These are phyloP conservation scores for Balakata baccata DNA, from an alignment of 345 rosid genomes.

Conservation along the genomic window DNA sequence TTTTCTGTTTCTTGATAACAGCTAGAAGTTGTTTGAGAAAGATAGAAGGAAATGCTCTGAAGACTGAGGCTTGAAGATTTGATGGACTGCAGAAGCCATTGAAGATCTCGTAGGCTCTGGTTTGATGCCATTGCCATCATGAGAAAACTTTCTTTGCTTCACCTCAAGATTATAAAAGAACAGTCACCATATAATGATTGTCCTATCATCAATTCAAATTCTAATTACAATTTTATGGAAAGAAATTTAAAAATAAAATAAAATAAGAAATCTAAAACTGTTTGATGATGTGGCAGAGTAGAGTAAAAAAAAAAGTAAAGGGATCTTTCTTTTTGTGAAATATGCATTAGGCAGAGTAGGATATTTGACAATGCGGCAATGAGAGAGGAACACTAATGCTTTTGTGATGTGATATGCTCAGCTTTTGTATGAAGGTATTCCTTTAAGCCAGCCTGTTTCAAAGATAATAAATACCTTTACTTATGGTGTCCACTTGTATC, in stretches of 20 bases:
- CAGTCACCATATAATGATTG: no score
- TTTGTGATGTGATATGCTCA: slow-evolving; percentile 14
- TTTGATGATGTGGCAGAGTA: no score
- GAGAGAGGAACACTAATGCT: not conserved
- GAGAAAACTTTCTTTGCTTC: not conserved
- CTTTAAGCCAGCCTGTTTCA: slow-evolving; percentile 6
- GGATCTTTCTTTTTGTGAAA: no score
- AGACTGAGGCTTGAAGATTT: slow-evolving; percentile 50
- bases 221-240: no score
- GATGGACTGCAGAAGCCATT: slow-evolving; percentile 58
- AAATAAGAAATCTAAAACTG: no score
- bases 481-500: not conserved
- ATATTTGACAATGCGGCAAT: not conserved
- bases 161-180: no score
- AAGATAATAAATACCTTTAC: slow-evolving; percentile 19
- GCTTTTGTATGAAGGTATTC: slow-evolving; percentile 23
- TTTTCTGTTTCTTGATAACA: slow-evolving; percentile 62
- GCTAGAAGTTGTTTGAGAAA: slow-evolving; percentile 50
- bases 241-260: no score
- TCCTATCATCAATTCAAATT: no score
- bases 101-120: slow-evolving; percentile 55
- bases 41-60: slow-evolving; percentile 59
- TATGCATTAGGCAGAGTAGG: not conserved
- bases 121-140: slow-evolving; percentile 49
- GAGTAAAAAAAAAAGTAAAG: no score